These are phyloP conservation scores for Berkeleyomyces basicola DNA, from an alignment of 2,329 filamentous ascomycete genomes.

Conservation along the genomic window DNA sequence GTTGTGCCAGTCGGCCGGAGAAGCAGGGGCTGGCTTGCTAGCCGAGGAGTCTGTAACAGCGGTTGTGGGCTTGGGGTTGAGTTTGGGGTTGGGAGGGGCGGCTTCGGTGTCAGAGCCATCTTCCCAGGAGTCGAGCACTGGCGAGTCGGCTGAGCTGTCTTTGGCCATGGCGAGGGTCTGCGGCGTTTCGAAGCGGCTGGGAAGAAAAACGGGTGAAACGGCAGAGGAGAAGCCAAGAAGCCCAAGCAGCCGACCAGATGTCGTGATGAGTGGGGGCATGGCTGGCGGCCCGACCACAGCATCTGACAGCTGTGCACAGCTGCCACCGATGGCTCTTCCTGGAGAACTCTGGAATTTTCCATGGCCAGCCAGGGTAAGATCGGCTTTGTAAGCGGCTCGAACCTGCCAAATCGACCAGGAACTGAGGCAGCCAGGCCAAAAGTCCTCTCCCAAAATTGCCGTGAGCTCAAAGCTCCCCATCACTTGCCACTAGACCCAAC, in stretches of 20 bases:
- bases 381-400: slow-evolving; percentile 8
- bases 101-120: slow-evolving; percentile 36
- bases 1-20: not conserved
- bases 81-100: slow-evolving; percentile 15
- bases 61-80: not conserved
- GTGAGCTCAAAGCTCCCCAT: not conserved
- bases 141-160: slow-evolving; percentile 16
- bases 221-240: not conserved
- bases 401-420: no score
- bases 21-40: not conserved
- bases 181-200: not conserved
- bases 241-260: not conserved
- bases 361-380: not conserved
- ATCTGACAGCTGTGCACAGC: not conserved
- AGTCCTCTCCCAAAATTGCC: not conserved
- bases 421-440: no score
- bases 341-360: slow-evolving; percentile 16
- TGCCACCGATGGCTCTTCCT: not conserved
- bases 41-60: not conserved
- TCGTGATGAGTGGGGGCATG: not conserved
- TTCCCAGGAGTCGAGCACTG: slow-evolving; percentile 30
- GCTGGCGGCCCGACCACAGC: not conserved
- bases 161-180: slow-evolving; percentile 12
- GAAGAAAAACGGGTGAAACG: not conserved
- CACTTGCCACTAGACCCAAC: not conserved